phyloP scores from a whole-genome alignment of 148 eudicot genomes.

The Chenopodium album region DNA sequence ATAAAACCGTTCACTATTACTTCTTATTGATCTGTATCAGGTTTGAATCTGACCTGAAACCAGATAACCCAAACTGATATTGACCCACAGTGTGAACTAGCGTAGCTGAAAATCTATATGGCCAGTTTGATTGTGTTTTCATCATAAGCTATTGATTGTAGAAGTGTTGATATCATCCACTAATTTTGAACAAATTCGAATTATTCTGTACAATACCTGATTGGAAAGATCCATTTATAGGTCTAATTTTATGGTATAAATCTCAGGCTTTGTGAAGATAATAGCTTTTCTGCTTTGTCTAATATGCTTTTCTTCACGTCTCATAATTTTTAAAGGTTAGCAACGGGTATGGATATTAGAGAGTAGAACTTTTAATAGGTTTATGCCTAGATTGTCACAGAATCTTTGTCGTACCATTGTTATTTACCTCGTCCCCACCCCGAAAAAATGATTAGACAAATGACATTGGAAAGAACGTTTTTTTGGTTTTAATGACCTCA shows the following conservation, averaged over 20 bases:
- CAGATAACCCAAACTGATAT: not conserved
- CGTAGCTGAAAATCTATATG: not conserved
- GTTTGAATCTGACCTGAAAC: not conserved
- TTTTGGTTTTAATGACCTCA: not conserved
- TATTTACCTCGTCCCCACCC: not conserved
- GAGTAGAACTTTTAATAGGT: not conserved
- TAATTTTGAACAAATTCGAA: not conserved
- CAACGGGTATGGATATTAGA: not conserved
- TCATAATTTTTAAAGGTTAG: not conserved
- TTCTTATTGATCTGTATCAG: not conserved
- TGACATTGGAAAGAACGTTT: not conserved
- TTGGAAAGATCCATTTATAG: not conserved
- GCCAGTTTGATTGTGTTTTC: not conserved
- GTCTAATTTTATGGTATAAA: not conserved
- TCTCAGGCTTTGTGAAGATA: not conserved
- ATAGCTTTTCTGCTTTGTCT: not conserved
- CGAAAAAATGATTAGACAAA: not conserved
- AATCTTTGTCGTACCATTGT: not conserved
- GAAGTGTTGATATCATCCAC: not conserved
- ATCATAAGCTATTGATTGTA: not conserved
- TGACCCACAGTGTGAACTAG: not conserved
- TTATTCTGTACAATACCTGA: not conserved
- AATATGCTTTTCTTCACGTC: not conserved
- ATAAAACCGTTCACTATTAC: not conserved
- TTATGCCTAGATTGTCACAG: constrained; percentile 1